These are phyloP conservation scores for Breviolum minutum DNA, from an alignment of 73 alveolate species.

Conservation along the genomic window DNA sequence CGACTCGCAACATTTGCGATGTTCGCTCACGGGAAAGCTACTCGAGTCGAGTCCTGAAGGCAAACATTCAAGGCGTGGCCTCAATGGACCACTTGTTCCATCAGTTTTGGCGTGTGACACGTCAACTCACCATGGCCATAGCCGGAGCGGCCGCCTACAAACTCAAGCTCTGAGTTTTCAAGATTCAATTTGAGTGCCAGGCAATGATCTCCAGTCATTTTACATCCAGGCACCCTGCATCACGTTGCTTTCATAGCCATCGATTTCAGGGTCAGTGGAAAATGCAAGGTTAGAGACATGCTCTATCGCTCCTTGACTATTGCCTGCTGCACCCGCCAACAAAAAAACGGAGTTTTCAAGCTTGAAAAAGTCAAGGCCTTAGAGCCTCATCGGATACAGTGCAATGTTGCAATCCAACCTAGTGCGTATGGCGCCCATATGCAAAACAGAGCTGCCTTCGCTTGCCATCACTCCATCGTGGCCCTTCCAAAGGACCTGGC, in stretches of 20 bases:
- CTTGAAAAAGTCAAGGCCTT: not conserved
- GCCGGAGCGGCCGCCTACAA: not conserved
- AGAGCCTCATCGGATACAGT: too few species aligned
- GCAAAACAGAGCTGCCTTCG: conserved; percentile 2
- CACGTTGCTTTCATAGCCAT: too few species aligned
- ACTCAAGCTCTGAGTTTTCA: not conserved
- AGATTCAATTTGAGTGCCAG: not conserved
- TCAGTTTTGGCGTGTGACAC: too few species aligned
- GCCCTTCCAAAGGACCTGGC: conserved; percentile 7
- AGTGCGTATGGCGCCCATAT: too few species aligned
- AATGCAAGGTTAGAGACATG: too few species aligned
- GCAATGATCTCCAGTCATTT: conserved; percentile 29
- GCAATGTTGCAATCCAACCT: too few species aligned
- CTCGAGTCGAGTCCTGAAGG: not conserved
- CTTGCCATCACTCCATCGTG: conserved; percentile 76
- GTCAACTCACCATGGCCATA: too few species aligned
- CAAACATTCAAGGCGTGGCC: conserved; percentile 23
- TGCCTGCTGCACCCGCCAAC: not conserved
- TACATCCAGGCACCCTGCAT: conserved; percentile 19
- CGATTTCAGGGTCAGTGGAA: not conserved
- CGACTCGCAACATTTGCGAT: too few species aligned
- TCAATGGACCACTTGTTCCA: not conserved
- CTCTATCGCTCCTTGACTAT: too few species aligned
- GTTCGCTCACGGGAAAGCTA: not conserved
- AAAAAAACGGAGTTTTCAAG: not conserved